Conservation (phyloP, 768 basidiomycete genomes). For the Lactarius hengduanensis region DNA sequence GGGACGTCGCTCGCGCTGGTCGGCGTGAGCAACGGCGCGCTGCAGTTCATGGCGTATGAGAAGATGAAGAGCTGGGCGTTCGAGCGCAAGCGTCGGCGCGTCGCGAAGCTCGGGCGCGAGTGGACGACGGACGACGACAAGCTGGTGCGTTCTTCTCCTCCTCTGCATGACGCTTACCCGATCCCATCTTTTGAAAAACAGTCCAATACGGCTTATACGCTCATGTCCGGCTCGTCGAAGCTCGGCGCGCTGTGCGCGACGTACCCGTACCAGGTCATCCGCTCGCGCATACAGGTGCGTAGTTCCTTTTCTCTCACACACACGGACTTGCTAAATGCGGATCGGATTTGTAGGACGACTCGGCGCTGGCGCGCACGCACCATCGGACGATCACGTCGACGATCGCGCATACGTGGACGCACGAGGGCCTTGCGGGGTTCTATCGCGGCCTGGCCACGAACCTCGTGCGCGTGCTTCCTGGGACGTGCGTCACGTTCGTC, state of each 20-base stretch:
- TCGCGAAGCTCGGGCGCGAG: conserved; percentile 54
- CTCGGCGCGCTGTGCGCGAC: conserved; percentile 58
- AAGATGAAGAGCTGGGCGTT: conserved; percentile 92
- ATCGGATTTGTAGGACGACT: conserved; percentile 60
- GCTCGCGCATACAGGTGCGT: conserved; percentile 85
- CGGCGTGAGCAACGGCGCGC: conserved; percentile 90
- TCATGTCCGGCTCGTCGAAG: conserved; percentile 92
- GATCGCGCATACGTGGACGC: conserved; percentile 73
- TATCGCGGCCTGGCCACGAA: conserved; percentile 96
- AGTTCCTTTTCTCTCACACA: neutral
- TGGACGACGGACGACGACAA: conserved; percentile 81
- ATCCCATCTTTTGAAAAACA: conserved; percentile 33
- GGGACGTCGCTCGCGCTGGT: conserved; percentile 87
- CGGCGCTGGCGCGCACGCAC: conserved; percentile 45
- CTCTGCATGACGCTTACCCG: too few species aligned
- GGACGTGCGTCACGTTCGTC: conserved; percentile 97
- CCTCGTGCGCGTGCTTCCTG: conserved; percentile 90
- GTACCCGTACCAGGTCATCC: conserved; percentile 97
- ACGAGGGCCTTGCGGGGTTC: conserved; percentile 83
- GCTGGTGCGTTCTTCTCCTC: conserved; percentile 37
- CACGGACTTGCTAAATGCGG: neutral
- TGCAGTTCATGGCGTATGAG: conserved; percentile 96
- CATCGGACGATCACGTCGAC: conserved; percentile 82
- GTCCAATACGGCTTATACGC: conserved; percentile 89
- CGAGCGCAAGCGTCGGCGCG: conserved; percentile 66